Percentiles rank a stretch among this genome's conserved stretches.
phyloP scores from a whole-genome alignment of 1,284 basidiomycete species.

The Irpex rosettiformis region DNA sequence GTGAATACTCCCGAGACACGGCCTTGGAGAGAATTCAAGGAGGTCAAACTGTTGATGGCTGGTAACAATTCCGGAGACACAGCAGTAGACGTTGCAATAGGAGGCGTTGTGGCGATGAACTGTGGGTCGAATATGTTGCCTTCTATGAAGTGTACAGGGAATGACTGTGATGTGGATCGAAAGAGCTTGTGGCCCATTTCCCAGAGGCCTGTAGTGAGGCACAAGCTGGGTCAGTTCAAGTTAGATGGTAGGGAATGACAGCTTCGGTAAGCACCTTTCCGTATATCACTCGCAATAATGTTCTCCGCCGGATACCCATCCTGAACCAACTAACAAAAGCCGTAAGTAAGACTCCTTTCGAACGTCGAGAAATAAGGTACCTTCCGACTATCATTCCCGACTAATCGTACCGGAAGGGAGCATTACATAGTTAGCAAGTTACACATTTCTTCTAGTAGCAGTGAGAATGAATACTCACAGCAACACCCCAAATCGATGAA shows the following conservation, averaged over 20 bases:
- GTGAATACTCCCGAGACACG: conserved; percentile 44
- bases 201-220: conserved; percentile 28
- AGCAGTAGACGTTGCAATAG: background rate
- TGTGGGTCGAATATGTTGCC: conserved; percentile 42
- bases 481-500: conserved; percentile 39
- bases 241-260: too few relatives aligned
- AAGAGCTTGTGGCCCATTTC: conserved; percentile 33
- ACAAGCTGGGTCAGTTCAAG: background rate
- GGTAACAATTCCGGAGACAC: background rate
- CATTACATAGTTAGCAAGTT: background rate
- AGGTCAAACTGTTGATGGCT: background rate
- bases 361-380: conserved; percentile 15
- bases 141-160: conserved; percentile 43
- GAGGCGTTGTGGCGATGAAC: conserved; percentile 31
- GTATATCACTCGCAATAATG: conserved; percentile 34
- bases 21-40: conserved; percentile 32
- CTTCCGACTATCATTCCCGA: conserved; percentile 42
- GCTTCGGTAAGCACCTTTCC: conserved; percentile 24
- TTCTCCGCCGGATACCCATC: conserved; percentile 36
- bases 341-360: background rate
- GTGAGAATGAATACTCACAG: conserved; percentile 30
- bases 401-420: conserved; percentile 18
- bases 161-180: conserved; percentile 31
- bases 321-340: background rate
- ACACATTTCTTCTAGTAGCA: background rate